These are phyloP conservation scores for Pterocarpus macrocarpus DNA, from an alignment of 306 rosid species.

Conservation along the genomic window DNA sequence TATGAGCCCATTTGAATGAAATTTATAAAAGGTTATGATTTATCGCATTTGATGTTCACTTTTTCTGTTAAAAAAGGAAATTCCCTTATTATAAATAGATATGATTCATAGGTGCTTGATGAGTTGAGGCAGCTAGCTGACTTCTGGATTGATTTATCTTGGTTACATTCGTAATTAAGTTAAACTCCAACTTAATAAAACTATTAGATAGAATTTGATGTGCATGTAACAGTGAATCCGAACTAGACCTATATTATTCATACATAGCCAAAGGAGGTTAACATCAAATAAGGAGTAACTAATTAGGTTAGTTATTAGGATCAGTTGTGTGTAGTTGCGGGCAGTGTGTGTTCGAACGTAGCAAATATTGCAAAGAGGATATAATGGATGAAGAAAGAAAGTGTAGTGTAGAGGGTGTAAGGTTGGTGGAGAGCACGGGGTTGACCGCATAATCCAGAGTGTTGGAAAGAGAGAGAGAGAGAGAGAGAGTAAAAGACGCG, in stretches of 20 bases:
- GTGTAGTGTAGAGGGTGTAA: neutral
- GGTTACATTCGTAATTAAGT: too few species aligned
- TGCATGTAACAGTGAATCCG: neutral
- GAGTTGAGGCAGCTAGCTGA: too few species aligned
- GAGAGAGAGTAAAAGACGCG: constrained; percentile 35
- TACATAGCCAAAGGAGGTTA: neutral
- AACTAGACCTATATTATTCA: neutral
- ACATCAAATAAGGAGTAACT: neutral
- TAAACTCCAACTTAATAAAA: too few species aligned
- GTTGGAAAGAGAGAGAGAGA: neutral
- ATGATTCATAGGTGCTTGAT: too few species aligned
- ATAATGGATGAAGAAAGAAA: constrained; percentile 6
- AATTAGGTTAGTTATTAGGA: neutral
- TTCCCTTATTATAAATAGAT: too few species aligned
- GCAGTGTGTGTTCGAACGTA: neutral
- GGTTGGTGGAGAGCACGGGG: constrained; percentile 29
- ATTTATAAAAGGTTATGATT: too few species aligned
- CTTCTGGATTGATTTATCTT: too few species aligned
- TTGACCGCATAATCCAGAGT: constrained; percentile 51
- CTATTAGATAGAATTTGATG: neutral
- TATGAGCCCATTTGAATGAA: too few species aligned
- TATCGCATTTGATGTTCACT: too few species aligned
- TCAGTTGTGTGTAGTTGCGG: neutral
- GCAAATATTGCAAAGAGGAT: neutral
- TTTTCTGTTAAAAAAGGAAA: too few species aligned